Percentiles rank a stretch among this genome's conserved stretches.
phyloP scores from a whole-genome alignment of 106 monocot genomes.

The Agapanthus africanus region DNA sequence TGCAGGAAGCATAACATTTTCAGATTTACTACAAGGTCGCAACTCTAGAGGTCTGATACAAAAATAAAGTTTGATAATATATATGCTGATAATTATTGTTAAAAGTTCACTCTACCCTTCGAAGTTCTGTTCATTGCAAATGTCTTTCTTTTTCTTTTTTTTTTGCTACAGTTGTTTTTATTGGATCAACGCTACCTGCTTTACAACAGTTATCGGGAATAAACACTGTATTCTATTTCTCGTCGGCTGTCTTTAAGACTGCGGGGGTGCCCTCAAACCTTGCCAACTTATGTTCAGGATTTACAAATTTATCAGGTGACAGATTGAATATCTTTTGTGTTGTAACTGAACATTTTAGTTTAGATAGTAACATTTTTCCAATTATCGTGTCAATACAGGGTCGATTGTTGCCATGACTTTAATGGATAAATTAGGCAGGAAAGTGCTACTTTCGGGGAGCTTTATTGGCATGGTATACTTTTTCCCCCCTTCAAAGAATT shows the following conservation, averaged over 20 bases:
- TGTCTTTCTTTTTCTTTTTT: slow-evolving; percentile 21
- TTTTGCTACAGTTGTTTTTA: slow-evolving; percentile 82
- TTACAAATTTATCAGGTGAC: slow-evolving; percentile 76
- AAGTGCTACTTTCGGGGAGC: slow-evolving; percentile 57
- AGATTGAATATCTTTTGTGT: neutral
- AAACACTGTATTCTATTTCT: slow-evolving; percentile 95
- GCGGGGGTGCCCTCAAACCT: slow-evolving; percentile 65
- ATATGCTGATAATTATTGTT: no score
- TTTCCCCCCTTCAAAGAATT: neutral
- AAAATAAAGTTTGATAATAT: no score
- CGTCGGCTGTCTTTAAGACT: slow-evolving; percentile 70
- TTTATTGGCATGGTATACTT: slow-evolving; percentile 77
- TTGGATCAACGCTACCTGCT: slow-evolving; percentile 86
- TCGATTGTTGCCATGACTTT: slow-evolving; percentile 75
- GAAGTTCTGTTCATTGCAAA: slow-evolving; percentile 51
- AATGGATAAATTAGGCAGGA: slow-evolving; percentile 93
- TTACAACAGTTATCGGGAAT: slow-evolving; percentile 96
- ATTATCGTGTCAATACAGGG: slow-evolving; percentile 27
- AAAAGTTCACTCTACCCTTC: neutral
- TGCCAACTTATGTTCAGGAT: slow-evolving; percentile 71
- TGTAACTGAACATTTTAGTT: neutral
- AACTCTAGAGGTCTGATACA: slow-evolving; percentile 83
- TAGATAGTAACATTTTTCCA: neutral
- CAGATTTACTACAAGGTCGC: slow-evolving; percentile 61
- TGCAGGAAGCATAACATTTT: slow-evolving; percentile 44